Evolutionary conservation across 169 alveolate species (phyloP), one percentile per base, ranked within the genome.

Genomic region (Plasmodium ovale): DNA sequence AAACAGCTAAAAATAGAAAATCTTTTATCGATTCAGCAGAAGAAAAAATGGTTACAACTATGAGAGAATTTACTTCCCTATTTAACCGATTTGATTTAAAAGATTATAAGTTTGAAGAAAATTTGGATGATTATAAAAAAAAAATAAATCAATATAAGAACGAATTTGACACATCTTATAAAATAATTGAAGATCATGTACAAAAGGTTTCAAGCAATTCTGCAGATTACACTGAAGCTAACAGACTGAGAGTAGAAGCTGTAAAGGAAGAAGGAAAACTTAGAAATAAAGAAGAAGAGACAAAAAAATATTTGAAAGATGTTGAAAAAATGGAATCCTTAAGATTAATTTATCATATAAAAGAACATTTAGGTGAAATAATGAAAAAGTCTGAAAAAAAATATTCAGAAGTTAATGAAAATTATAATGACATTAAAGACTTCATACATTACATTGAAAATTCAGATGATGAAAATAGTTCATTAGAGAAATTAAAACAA

Each of bases 321-420:
- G 16, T 65, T 6, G 19, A 31, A 65, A 65, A 35, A 65, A 3
- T n/a, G 23, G 73, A 65, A 65, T 27, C 27, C 33, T 6, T 65
- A 4, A 65, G 73, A 65, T 65, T 65, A 35, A 65, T 65, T 19
- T 1, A 14, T 65, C 12, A 65, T 10, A 37, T 65, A n/a, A 65
- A 65, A 12, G 33, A 37, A 65, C 14, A 37, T 14, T 2, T 65
- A 25, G 2, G 35, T 2, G 21, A 65, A 16, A 31, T 65, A 35
- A 16, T 6, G 5, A 16, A 9, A n/a, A n/a, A n/a, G 7, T 3
- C 2, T 14, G 19, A 27, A n/a, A 5, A 35, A 12, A 54, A 65
- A 12, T 35, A 65, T 35, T 3, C 19, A 27, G 42, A 3, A 65
- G 31, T 65, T 7, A 16, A 65, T 12, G 31, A 65, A 27, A 16